phyloP scores from a whole-genome alignment of 371 early-diverging fungal species.

The Rhizopus sp. region DNA sequence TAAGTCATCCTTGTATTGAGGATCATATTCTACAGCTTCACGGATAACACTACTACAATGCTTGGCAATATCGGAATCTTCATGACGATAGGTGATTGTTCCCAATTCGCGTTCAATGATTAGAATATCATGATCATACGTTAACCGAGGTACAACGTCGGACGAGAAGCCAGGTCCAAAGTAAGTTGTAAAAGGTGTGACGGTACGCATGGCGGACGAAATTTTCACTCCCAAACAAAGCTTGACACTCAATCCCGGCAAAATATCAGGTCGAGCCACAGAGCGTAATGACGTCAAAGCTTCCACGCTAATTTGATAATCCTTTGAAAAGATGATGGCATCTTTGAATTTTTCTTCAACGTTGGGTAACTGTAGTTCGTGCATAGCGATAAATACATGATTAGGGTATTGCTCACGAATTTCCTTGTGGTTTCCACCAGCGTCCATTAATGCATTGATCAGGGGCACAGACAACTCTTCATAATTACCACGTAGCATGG shows the following conservation, averaged over 20 bases:
- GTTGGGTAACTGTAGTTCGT: slow-evolving; percentile 69
- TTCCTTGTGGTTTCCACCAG: slow-evolving; percentile 10
- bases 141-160: slow-evolving; percentile 49
- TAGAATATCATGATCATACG: slow-evolving; percentile 46
- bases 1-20: slow-evolving; percentile 47
- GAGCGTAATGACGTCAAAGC: slow-evolving; percentile 73
- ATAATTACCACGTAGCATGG: slow-evolving; percentile 57
- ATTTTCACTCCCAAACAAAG: slow-evolving; percentile 71
- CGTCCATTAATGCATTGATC: slow-evolving; percentile 34
- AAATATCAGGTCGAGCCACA: slow-evolving; percentile 50
- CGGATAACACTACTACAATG: slow-evolving; percentile 70
- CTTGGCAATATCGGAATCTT: slow-evolving; percentile 66
- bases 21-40: slow-evolving; percentile 52
- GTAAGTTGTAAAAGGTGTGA: slow-evolving; percentile 70
- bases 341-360: slow-evolving; percentile 54
- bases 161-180: slow-evolving; percentile 65
- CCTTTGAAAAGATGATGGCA: slow-evolving; percentile 43
- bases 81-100: slow-evolving; percentile 52
- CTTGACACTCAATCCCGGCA: slow-evolving; percentile 55
- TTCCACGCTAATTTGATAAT: slow-evolving; percentile 39
- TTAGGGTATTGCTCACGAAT: slow-evolving; percentile 14
- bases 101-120: slow-evolving; percentile 60
- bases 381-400: slow-evolving; percentile 59
- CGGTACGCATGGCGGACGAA: slow-evolving; percentile 73
- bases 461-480: slow-evolving; percentile 39